Evolutionary conservation across 108 stramenopile species (phyloP).

Genomic region (Tribonema minus): DNA sequence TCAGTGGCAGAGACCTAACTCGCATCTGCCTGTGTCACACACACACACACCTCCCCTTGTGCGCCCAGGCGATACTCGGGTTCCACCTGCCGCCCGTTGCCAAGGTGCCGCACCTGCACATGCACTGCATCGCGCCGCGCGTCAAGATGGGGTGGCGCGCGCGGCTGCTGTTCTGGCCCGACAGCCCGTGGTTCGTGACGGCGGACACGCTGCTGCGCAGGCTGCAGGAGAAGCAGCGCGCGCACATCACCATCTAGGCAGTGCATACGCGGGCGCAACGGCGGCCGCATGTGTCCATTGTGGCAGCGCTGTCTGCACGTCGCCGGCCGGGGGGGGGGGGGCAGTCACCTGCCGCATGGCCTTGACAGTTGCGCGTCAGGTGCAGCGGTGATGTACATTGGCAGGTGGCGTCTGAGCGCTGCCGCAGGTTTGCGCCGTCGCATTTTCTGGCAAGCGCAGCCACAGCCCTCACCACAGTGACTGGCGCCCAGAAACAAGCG

Average conservation of each 20-base stretch:
- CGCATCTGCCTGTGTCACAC: background rate
- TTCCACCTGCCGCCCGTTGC: conserved; percentile 27
- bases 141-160: background rate
- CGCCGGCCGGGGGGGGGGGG: too few species aligned
- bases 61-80: conserved; percentile 26
- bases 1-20: too few species aligned
- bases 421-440: too few species aligned
- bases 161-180: conserved; percentile 14
- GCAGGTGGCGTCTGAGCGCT: background rate
- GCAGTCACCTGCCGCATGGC: too few species aligned
- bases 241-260: background rate
- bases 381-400: background rate
- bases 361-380: too few species aligned
- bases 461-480: too few species aligned
- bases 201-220: background rate
- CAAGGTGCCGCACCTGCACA: conserved; percentile 27
- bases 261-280: background rate
- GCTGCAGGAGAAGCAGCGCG: background rate
- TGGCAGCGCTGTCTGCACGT: too few species aligned
- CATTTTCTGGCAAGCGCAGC: too few species aligned
- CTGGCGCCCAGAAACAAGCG: too few species aligned
- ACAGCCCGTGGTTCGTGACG: background rate
- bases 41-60: background rate
- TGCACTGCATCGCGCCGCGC: conserved; percentile 31
- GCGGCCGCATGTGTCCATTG: background rate